Evolutionary conservation across 192 early-diverging fungal species (phyloP).

Genomic region (Lobosporangium transversale): DNA sequence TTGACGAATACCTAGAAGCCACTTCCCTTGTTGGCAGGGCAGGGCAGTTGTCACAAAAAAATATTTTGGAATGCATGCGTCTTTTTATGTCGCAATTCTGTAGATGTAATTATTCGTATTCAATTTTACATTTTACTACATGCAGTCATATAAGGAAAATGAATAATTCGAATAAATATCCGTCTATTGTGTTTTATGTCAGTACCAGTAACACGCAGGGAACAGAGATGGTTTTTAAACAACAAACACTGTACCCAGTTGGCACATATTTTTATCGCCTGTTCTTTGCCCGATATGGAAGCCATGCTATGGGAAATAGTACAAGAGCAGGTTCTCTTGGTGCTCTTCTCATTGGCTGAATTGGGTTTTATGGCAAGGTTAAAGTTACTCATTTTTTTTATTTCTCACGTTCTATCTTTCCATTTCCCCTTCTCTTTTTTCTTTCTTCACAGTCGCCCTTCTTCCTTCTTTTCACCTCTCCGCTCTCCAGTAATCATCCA

Average conservation of each 20-base stretch:
- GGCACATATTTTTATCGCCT: too few species aligned
- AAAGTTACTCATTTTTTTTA: background rate
- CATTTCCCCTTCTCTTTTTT: background rate
- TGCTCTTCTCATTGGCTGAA: background rate
- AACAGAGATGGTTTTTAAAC: too few species aligned
- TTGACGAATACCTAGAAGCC: too few species aligned
- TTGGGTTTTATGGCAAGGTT: background rate
- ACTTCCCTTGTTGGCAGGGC: too few species aligned
- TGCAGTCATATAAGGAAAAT: background rate
- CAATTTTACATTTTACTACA: background rate
- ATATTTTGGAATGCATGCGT: too few species aligned
- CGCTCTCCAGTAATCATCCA: background rate
- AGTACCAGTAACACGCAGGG: too few species aligned
- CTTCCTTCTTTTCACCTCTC: background rate
- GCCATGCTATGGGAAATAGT: slow-evolving; percentile 4
- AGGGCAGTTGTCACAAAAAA: too few species aligned
- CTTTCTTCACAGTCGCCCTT: background rate
- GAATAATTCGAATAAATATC: background rate
- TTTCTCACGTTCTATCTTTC: slow-evolving; percentile 1
- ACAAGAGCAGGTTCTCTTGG: background rate
- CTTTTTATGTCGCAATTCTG: too few species aligned
- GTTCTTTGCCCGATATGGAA: slow-evolving; percentile 38
- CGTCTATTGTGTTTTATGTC: background rate
- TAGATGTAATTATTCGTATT: background rate
- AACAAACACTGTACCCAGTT: too few species aligned